phyloP scores from a whole-genome alignment of 2,329 filamentous ascomycete species.

The Mollisiaceae sp. region DNA sequence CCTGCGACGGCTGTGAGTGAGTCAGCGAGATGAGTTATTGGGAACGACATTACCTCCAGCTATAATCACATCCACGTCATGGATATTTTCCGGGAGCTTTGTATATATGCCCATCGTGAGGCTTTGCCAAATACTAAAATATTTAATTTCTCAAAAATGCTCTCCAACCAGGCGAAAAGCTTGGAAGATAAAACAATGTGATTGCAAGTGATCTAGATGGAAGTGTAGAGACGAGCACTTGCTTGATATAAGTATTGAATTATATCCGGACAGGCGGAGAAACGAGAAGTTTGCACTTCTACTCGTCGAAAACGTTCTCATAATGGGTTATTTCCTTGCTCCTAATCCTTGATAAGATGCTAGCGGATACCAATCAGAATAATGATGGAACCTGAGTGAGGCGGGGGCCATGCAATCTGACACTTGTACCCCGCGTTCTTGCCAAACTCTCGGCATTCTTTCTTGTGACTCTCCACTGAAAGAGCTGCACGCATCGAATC shows the following conservation, averaged over 20 bases:
- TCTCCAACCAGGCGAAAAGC: not conserved
- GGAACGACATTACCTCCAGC: slow-evolving; percentile 3
- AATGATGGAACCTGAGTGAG: not conserved
- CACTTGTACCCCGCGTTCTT: not conserved
- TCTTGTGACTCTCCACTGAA: not conserved
- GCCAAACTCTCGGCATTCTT: not conserved
- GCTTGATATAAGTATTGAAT: not conserved
- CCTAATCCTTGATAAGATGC: not conserved
- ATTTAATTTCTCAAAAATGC: not conserved
- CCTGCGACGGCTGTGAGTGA: slow-evolving; percentile 36
- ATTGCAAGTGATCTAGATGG: not conserved
- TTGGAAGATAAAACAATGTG: not conserved
- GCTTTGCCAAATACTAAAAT: not conserved
- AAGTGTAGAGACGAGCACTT: not conserved
- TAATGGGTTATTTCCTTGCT: not conserved
- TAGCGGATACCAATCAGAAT: not conserved
- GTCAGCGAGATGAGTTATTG: not conserved
- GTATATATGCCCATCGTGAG: slow-evolving; percentile 8
- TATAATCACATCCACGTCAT: slow-evolving; percentile 13
- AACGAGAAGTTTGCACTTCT: not conserved
- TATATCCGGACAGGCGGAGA: not conserved
- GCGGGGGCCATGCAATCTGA: not conserved
- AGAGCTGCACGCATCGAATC: not conserved
- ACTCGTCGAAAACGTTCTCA: not conserved
- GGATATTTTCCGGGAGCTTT: not conserved